Base-by-base conservation (phyloP, 1,139 yeast species). In the Candida sojae region DNA sequence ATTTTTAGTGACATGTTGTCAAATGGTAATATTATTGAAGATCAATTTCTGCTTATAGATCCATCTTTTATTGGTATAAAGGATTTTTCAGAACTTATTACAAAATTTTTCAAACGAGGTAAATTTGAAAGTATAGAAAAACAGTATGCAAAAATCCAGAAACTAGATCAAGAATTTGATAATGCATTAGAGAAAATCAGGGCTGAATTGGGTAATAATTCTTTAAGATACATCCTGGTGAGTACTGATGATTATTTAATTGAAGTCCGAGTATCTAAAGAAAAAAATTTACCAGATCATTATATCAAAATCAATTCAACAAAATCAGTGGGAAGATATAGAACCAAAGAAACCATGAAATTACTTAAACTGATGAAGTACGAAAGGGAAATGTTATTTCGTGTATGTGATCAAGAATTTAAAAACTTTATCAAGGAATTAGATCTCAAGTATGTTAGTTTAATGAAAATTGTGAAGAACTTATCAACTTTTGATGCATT, bases 241-340 rank as follows among this genome's bases (percentile, higher is more conserved):
- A 75, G 79, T 44, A 83, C 82, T 48, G 88, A 84, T 36, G 83
- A 88, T 0, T 86, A 85, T 58, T 68, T 91, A 36, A 77, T 93
- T 23, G 97, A 91, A 59, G 84, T 92, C 0, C 68, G 88, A 43
- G 83, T 84, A 53, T 71, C 80, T 0, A 63, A 80, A 43, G 73
- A 79, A 4, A 79, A 78, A 45, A 66, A 68, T 2, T 66, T 91
- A 1, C 97, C 98, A 0, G 56, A 68, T 1, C 82, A 81, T 49
- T 93, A 97, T 96, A 68, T 85, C 9, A 83, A 88, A 55, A 79
- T 87, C 35, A 86, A 81, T 57, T 85, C 87, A 6, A 89, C 96
- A 0, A 82, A 83, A 51, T 67, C 82, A 2, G 84, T 88, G 2
- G 80, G 90, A 2, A 70, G 97, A 49, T 92, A 83, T 62, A 72